These are phyloP conservation scores for Dalbergia oliveri DNA, from an alignment of 306 rosid genomes.

Conservation along the genomic window DNA sequence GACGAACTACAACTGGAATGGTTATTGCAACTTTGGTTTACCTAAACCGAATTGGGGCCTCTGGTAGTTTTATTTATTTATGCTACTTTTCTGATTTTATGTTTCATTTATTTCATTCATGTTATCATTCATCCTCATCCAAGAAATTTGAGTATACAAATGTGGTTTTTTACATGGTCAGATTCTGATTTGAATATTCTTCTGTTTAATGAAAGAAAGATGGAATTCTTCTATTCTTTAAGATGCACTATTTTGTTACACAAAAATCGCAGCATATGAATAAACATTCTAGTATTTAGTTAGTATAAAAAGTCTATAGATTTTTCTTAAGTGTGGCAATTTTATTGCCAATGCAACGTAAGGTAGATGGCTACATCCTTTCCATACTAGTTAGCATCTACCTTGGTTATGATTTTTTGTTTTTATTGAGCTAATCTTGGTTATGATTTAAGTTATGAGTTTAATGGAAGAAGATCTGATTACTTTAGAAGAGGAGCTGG, in stretches of 20 bases:
- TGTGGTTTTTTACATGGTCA: conserved; percentile 20
- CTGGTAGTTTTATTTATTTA: conserved; percentile 59
- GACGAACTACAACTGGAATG: conserved; percentile 95
- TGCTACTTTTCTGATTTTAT: conserved; percentile 36
- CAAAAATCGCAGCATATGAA: neutral
- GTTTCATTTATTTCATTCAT: conserved; percentile 23
- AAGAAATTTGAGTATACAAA: neutral
- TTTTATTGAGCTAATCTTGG: neutral
- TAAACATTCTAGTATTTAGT: conserved; percentile 23
- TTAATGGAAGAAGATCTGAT: conserved; percentile 29
- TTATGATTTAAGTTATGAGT: conserved; percentile 19
- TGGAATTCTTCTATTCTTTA: neutral
- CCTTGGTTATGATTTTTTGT: neutral
- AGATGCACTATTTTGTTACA: conserved; percentile 24
- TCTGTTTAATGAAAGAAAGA: conserved; percentile 11
- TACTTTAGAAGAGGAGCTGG: conserved; percentile 30
- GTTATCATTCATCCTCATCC: conserved; percentile 10
- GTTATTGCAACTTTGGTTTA: conserved; percentile 90
- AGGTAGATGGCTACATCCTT: conserved; percentile 4
- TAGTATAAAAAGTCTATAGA: conserved; percentile 23
- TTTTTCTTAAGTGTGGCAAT: conserved; percentile 22
- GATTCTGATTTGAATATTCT: neutral
- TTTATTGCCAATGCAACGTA: conserved; percentile 34
- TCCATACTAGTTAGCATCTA: neutral
- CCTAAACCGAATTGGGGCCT: conserved; percentile 84